phyloP scores from a whole-genome alignment of 768 basidiomycete genomes.

The Suillus paluster region DNA sequence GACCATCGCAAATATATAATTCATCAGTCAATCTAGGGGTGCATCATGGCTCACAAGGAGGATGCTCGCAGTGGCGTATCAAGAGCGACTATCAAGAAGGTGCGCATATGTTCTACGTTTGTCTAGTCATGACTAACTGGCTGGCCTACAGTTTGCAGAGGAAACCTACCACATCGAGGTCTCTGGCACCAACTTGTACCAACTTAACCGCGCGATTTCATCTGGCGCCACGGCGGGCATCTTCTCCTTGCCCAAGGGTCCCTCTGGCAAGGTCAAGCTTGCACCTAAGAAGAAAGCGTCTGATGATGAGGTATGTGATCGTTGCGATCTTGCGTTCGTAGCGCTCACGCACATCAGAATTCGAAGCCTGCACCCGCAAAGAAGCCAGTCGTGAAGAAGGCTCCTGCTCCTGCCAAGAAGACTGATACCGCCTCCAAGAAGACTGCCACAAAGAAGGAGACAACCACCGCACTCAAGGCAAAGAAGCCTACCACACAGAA shows the following conservation, averaged over 20 bases:
- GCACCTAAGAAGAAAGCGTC: conserved; percentile 54
- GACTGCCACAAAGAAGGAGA: conserved; percentile 36
- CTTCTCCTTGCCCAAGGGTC: conserved; percentile 61
- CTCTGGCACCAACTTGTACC: conserved; percentile 44
- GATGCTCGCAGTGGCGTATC: conserved; percentile 75
- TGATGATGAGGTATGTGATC: conserved; percentile 54
- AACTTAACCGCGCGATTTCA: conserved; percentile 56
- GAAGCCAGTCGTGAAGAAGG: conserved; percentile 38
- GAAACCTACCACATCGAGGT: conserved; percentile 54
- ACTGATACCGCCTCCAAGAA: conserved; percentile 34
- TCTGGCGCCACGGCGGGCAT: conserved; percentile 51
- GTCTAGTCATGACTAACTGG: conserved; percentile 12
- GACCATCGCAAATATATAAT: not conserved
- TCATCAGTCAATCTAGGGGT: conserved; percentile 52
- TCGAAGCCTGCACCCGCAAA: conserved; percentile 24
- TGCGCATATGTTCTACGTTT: conserved; percentile 38
- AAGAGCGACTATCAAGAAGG: conserved; percentile 78
- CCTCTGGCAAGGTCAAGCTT: conserved; percentile 77
- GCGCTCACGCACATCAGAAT: conserved; percentile 4
- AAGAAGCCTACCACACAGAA: conserved; percentile 45
- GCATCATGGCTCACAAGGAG: conserved; percentile 64
- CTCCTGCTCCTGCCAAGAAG: conserved; percentile 27
- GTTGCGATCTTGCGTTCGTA: not conserved
- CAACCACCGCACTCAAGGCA: conserved; percentile 20
- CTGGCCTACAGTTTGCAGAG: conserved; percentile 47